Conservation (phyloP, 1,284 basidiomycete genomes). For the Trichosporon sp. region DNA sequence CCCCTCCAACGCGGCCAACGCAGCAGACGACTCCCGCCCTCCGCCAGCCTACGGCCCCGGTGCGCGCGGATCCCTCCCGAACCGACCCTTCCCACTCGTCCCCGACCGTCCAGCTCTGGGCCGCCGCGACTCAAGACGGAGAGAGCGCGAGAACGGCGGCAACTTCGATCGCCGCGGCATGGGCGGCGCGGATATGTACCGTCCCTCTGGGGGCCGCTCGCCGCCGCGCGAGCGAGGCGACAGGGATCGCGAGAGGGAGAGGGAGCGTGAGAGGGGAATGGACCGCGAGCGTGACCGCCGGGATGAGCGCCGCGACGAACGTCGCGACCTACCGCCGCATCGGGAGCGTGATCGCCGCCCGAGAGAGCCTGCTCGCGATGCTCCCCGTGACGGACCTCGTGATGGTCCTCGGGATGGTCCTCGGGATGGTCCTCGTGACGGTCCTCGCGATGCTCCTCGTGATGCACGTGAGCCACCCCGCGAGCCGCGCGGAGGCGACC, state of each 20-base stretch:
- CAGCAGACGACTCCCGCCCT: background rate
- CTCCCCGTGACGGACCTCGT: background rate
- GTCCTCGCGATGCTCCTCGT: background rate
- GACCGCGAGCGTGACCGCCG: background rate
- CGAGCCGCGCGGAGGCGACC: background rate
- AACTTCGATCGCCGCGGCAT: background rate
- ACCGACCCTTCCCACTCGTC: background rate
- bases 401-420: background rate
- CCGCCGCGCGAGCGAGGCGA: constrained; percentile 4
- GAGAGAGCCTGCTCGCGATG: background rate
- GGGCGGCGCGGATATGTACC: constrained; percentile 8
- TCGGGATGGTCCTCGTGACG: background rate
- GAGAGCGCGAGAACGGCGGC: constrained; percentile 6
- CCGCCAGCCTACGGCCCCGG: constrained; percentile 1
- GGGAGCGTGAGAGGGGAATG: constrained; percentile 3
- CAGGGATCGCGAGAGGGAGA: constrained; percentile 4
- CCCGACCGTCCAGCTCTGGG: background rate
- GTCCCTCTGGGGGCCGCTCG: background rate
- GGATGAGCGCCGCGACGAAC: background rate
- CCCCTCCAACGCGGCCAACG: background rate
- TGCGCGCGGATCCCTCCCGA: background rate
- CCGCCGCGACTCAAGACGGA: background rate
- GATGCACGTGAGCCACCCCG: background rate
- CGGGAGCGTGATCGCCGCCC: background rate
- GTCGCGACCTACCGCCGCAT: background rate